A percentile compares a stretch with the other conserved stretches of the same genome.
phyloP scores from a whole-genome alignment of 2,329 filamentous ascomycete species.

The Fusarium piperis region DNA sequence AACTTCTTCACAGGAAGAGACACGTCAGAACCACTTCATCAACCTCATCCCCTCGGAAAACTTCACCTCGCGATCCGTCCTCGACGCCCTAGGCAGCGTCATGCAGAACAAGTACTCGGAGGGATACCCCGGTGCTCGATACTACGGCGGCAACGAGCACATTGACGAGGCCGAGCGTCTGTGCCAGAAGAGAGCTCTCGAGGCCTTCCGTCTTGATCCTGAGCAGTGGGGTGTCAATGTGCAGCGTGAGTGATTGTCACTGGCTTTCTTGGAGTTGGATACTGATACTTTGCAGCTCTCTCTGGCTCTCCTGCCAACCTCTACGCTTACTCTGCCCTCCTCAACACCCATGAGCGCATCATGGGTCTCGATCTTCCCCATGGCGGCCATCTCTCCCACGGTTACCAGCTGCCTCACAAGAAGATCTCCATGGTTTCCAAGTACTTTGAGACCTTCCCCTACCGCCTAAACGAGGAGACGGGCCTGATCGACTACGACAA shows the following conservation, averaged over 20 bases:
- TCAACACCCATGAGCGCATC: conserved; percentile 89
- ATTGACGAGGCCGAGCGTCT: conserved; percentile 89
- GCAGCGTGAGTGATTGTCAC: conserved; percentile 68
- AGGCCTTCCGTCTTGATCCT: conserved; percentile 82
- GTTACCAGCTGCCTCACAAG: conserved; percentile 90
- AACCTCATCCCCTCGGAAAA: conserved; percentile 94
- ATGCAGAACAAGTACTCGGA: conserved; percentile 99
- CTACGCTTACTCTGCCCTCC: conserved; percentile 92
- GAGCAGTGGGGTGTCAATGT: conserved; percentile 97
- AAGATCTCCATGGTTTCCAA: conserved; percentile 96
- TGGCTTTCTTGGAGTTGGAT: background rate
- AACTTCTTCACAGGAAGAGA: conserved; percentile 75
- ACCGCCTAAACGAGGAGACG: conserved; percentile 86
- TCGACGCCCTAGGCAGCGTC: conserved; percentile 87
- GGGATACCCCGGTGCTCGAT: conserved; percentile 91
- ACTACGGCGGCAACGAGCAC: conserved; percentile 95
- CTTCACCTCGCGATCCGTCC: conserved; percentile 88
- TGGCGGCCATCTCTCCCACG: conserved; percentile 92
- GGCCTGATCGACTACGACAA: conserved; percentile 93
- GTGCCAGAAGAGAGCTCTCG: conserved; percentile 85
- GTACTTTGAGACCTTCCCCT: conserved; percentile 97
- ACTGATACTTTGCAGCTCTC: conserved; percentile 63
- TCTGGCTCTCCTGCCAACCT: conserved; percentile 78
- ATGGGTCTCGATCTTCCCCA: conserved; percentile 97
- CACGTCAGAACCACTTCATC: conserved; percentile 94